Conservation (phyloP, 2,329 filamentous ascomycete species). For the Calonectria leucothoes region DNA sequence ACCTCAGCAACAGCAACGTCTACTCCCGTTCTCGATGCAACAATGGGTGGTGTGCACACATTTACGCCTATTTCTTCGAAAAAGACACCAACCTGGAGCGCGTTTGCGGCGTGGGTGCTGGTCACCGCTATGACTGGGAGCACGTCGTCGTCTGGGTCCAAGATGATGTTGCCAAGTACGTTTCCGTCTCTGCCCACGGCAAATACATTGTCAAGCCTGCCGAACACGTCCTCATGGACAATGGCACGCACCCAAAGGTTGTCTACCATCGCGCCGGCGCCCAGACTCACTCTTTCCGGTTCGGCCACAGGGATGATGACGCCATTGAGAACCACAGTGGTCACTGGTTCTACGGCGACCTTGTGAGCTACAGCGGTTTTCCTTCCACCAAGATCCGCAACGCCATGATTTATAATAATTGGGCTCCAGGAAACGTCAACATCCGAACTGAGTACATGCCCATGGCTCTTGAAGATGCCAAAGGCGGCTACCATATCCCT, state of each 20-base stretch:
- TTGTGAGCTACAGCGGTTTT: not conserved
- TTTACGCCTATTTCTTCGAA: not conserved
- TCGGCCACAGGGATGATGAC: not conserved
- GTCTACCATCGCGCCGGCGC: not conserved
- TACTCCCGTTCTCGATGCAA: not conserved
- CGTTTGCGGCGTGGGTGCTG: not conserved
- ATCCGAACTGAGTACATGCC: too few species aligned
- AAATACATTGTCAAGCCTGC: not conserved
- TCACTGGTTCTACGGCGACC: not conserved
- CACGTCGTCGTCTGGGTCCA: not conserved
- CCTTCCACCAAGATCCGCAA: not conserved
- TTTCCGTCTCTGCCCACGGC: not conserved
- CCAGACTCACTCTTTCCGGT: not conserved
- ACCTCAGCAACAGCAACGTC: not conserved
- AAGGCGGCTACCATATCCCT: too few species aligned
- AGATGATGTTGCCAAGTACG: not conserved
- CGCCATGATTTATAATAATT: not conserved
- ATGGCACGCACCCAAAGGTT: not conserved
- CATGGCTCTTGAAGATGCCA: too few species aligned
- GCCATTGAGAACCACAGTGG: not conserved
- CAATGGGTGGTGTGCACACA: not conserved
- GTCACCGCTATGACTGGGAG: not conserved
- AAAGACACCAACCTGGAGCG: not conserved
- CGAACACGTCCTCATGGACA: not conserved
- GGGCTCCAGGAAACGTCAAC: too few species aligned